These are phyloP conservation scores for Cadophora luteo-olivacea DNA, from an alignment of 2,329 filamentous ascomycete genomes.

Conservation along the genomic window DNA sequence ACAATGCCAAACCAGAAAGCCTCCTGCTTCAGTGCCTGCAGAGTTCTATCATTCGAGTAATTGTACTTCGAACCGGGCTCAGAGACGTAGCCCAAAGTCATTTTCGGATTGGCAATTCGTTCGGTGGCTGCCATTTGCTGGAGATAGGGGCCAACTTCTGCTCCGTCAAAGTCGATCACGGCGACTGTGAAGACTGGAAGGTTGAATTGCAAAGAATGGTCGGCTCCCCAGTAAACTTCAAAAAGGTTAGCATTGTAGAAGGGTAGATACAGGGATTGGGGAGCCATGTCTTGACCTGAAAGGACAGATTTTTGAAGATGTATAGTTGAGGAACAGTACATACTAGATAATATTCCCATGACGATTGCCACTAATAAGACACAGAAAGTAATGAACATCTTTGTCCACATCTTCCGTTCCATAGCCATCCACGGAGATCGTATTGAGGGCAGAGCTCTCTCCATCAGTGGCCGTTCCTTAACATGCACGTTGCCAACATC, in stretches of 20 bases:
- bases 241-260: too few relatives aligned
- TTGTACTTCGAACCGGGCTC: slow-evolving; percentile 23
- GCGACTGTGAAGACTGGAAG: slow-evolving; percentile 31
- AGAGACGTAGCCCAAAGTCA: slow-evolving; percentile 29
- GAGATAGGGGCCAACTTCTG: slow-evolving; percentile 29
- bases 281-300: too few relatives aligned
- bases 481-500: neutral
- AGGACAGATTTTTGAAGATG: too few relatives aligned
- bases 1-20: slow-evolving; percentile 33
- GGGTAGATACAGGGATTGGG: too few relatives aligned
- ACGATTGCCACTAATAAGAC: slow-evolving; percentile 29
- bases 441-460: slow-evolving; percentile 24
- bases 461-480: slow-evolving; percentile 19
- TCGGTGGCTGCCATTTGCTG: slow-evolving; percentile 26
- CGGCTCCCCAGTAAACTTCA: slow-evolving; percentile 31
- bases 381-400: slow-evolving; percentile 28
- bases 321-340: too few relatives aligned
- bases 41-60: slow-evolving; percentile 23
- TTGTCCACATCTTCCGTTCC: slow-evolving; percentile 31
- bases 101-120: slow-evolving; percentile 21
- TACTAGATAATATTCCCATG: slow-evolving; percentile 29
- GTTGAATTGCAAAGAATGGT: slow-evolving; percentile 29
- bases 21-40: slow-evolving; percentile 28
- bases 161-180: slow-evolving; percentile 34
- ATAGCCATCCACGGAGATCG: slow-evolving; percentile 24